These are phyloP conservation scores for Vanilla planifolia DNA, from an alignment of 106 monocot genomes.

Conservation along the genomic window DNA sequence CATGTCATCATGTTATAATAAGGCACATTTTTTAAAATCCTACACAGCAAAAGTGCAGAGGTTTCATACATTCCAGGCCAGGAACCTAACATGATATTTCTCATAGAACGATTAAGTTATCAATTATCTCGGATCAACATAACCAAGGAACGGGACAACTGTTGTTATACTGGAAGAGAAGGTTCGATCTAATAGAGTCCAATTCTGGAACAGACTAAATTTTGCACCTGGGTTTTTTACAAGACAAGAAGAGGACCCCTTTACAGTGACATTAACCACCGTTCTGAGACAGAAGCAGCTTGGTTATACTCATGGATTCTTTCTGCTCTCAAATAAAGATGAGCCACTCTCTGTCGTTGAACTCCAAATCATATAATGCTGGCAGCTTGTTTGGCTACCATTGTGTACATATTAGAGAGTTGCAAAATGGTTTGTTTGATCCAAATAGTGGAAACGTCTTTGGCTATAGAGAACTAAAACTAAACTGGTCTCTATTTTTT, in stretches of 20 bases:
- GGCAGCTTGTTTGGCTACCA: not conserved
- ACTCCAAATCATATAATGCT: not conserved
- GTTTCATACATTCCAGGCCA: slow-evolving; percentile 31
- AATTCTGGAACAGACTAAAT: too few relatives aligned
- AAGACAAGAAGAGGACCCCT: too few relatives aligned
- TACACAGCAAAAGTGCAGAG: slow-evolving; percentile 23
- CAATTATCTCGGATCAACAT: too few relatives aligned
- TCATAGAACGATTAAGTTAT: not conserved
- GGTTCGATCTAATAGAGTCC: too few relatives aligned
- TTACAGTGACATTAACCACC: not conserved
- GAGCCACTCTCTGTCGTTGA: not conserved
- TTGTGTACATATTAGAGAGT: slow-evolving; percentile 1
- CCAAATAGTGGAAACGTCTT: slow-evolving; percentile 1
- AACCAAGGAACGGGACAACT: too few relatives aligned
- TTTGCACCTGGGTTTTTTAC: too few relatives aligned
- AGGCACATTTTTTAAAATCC: slow-evolving; percentile 9
- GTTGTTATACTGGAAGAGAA: too few relatives aligned
- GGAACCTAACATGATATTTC: not conserved
- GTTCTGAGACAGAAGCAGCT: not conserved
- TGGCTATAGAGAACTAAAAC: not conserved
- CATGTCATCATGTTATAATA: not conserved
- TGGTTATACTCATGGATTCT: not conserved
- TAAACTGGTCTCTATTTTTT: too few relatives aligned
- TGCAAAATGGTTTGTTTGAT: slow-evolving; percentile 2
- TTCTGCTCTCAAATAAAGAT: not conserved